Evolutionary conservation across 2,329 filamentous ascomycete species (phyloP).

Genomic region (Epichloe amarillans): DNA sequence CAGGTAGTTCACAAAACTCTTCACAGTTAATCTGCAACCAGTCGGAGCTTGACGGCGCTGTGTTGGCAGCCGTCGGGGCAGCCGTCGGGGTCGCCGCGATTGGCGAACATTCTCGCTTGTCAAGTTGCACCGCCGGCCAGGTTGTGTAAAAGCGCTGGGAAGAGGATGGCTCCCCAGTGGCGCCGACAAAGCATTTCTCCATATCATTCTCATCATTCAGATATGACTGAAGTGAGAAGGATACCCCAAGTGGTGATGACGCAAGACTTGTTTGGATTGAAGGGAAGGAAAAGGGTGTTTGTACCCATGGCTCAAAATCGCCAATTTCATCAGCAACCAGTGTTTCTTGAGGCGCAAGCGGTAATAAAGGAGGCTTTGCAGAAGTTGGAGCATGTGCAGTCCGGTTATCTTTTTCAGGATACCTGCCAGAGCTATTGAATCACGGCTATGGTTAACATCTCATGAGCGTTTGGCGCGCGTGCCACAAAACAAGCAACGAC

Average conservation of each 20-base stretch:
- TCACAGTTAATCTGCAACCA: background rate
- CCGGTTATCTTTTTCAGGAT: background rate
- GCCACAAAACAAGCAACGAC: background rate
- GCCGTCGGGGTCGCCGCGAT: background rate
- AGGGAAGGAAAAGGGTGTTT: background rate
- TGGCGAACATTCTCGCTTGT: background rate
- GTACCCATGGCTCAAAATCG: background rate
- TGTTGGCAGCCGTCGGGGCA: background rate
- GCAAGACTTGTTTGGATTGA: background rate
- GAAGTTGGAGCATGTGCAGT: too few relatives aligned
- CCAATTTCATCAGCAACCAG: background rate
- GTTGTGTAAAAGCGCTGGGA: background rate
- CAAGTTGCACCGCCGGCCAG: background rate
- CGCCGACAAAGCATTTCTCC: background rate
- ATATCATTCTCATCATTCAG: conserved; percentile 2
- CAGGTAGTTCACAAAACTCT: background rate
- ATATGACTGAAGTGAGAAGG: conserved; percentile 1
- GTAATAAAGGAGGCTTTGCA: conserved; percentile 1
- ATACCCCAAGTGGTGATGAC: background rate
- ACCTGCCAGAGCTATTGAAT: background rate
- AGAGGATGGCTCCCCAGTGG: background rate
- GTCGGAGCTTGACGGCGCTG: background rate
- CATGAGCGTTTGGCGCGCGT: background rate
- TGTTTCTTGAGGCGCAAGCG: conserved; percentile 1
- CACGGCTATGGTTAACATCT: background rate